Percentiles rank a stretch among this genome's conserved stretches.
Conservation (phyloP, 73 alveolate genomes). For the Paramecium octaurelia region DNA sequence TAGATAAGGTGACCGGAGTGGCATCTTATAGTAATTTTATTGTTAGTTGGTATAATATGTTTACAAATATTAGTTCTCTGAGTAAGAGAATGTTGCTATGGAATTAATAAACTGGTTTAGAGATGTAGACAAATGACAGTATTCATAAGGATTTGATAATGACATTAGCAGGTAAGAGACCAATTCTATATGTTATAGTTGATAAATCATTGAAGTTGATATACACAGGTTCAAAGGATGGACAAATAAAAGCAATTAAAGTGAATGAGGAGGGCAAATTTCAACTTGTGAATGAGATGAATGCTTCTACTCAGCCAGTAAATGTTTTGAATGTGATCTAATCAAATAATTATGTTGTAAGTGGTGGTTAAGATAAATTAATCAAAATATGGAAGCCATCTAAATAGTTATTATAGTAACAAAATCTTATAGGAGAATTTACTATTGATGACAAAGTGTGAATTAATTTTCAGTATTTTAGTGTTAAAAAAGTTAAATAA, state of each 20-base stretch:
- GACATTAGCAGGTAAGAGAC: background rate
- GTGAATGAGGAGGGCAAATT: background rate
- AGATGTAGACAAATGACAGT: background rate
- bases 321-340: background rate
- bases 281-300: background rate
- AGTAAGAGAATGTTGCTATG: background rate
- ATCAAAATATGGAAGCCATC: constrained; percentile 8
- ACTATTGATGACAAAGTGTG: background rate
- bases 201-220: background rate
- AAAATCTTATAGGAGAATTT: background rate
- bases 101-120: background rate
- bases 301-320: background rate
- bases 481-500: background rate
- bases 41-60: background rate
- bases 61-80: background rate
- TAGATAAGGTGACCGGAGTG: constrained; percentile 13
- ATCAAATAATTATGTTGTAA: background rate
- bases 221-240: constrained; percentile 33
- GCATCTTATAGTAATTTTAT: background rate
- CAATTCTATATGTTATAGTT: background rate
- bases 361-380: constrained; percentile 20
- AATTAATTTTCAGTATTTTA: background rate
- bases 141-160: background rate
- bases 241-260: background rate
- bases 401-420: background rate